Evolutionary conservation across 495 filamentous ascomycete genomes (phyloP), one percentile per base, ranked within the genome.

Genomic region (Talaromyces borbonicus): DNA sequence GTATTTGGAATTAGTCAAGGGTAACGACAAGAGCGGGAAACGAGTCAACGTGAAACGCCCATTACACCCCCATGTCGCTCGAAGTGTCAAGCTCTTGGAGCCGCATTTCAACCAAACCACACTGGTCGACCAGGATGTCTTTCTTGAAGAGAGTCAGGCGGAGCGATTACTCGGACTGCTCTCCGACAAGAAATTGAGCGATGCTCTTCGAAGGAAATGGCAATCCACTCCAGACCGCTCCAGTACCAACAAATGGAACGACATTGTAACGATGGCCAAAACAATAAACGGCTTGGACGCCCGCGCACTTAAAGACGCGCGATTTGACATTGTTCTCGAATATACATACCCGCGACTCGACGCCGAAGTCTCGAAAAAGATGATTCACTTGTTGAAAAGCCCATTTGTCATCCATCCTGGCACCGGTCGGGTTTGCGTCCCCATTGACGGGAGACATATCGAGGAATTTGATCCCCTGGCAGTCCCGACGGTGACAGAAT

Each of bases 341-440:
- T 96, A 97, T 65, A 95, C 92, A 4, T 98, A 98, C 61, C 93
- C 92, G n/a, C 81, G 92, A 8, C 80, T 98, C 41, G 92, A 98
- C 72, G 86, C 87, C 46, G 88, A 95, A 53, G 92, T 98, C 54
- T 87, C 84, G 55, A 96, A 96, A 68, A 93, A 95, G 57, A 79
- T 94, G 60, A 97, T 93, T 68, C 92, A 98, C 74, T 75, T 98
- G 70, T 77, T 98, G 36, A 98, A 98, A 58, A 85, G 79, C 49
- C 92, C 92, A 3, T 98, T 98, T 53, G 90, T 95, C 46, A 81
- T 98, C 24, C 92, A 98, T 68, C 92, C 92, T 0, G 87, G 85
- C 5, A 98, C 93, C 1, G 93, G 90, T 0, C 68, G 89, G 43
- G 83, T 98, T 16, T 98, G 92, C 66, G 93, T 98, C 38, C 92